phyloP scores from a whole-genome alignment of 768 basidiomycete species.

The Lentinula detonsa region DNA sequence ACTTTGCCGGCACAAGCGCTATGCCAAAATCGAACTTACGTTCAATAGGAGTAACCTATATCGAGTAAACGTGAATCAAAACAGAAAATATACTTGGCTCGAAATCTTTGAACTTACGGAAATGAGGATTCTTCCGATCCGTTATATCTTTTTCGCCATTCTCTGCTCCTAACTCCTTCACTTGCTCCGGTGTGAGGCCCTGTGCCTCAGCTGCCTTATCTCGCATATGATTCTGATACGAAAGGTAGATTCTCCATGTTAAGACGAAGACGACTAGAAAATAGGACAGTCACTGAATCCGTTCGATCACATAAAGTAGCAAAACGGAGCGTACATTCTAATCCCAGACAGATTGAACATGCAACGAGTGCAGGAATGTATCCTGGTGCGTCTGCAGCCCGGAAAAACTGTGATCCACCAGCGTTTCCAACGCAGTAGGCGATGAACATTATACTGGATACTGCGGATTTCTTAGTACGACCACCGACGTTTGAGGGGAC shows the following conservation, averaged over 20 bases:
- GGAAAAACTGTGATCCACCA: slow-evolving; percentile 8
- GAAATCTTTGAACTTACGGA: slow-evolving; percentile 1
- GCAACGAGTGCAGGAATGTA: slow-evolving; percentile 6
- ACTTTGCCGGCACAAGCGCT: too few species aligned
- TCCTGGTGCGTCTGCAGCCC: slow-evolving; percentile 6
- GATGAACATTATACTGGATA: slow-evolving; percentile 7
- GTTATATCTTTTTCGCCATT: slow-evolving; percentile 9
- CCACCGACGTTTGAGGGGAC: slow-evolving; percentile 10
- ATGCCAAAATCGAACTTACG: neutral
- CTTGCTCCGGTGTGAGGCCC: neutral
- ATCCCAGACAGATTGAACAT: slow-evolving; percentile 5
- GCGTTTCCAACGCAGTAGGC: slow-evolving; percentile 8
- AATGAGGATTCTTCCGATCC: slow-evolving; percentile 7
- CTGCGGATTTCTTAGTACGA: slow-evolving; percentile 8
- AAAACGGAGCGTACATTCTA: slow-evolving; percentile 3
- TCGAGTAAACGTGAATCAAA: neutral
- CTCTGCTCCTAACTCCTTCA: slow-evolving; percentile 2
- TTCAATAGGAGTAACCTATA: slow-evolving; percentile 1
- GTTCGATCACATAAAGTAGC: neutral
- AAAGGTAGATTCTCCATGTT: slow-evolving; percentile 3
- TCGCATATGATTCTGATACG: slow-evolving; percentile 1
- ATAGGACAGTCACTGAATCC: neutral
- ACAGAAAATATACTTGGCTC: neutral
- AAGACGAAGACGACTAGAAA: slow-evolving; percentile 2
- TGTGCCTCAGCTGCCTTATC: slow-evolving; percentile 3